Base-by-base conservation (phyloP, 192 early-diverging fungal species). In the Podila clonocystis region DNA sequence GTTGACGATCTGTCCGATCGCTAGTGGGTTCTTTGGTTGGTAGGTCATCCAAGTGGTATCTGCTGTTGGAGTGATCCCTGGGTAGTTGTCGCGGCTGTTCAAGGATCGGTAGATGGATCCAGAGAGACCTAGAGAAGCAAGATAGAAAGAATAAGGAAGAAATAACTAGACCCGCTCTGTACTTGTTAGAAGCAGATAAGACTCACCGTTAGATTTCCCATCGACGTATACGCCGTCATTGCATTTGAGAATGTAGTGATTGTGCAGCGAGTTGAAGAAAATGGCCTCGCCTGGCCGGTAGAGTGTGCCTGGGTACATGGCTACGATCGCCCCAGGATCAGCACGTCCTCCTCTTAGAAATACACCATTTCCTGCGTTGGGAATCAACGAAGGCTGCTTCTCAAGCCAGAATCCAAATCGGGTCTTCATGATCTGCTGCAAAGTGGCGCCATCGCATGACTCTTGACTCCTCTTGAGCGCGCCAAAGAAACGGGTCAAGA, bases 201-300 rank as follows among this genome's bases (percentile, higher is more conserved):
- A 48, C 82, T 72, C 17, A 55, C 52, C 52, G 9, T 68, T 75
- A 6, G 62, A 22, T 52, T 87, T 87, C 3, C 73, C 86, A 61
- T 87, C 86, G 17, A 87, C 70, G 63, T 58, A 85, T 26, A 85
- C n/a, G 0, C 86, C 84, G 62, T 87, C 86, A 24, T 83, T 67
- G 38, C 86, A 87, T 62, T 83, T 84, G 9, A 87, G 29, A 19
- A 87, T 87, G 65, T 87, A 87, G 11, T 82, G 75, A 33, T 87
- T 87, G 3, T 71, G 60, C 5, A 87, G 38, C 22, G 84, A 85
- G 12, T 72, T 82, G 64, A 87, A 78, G 15, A 87, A 68, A 2
- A 87, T 72, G 1, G 86, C 84, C 48, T 87, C 86, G 9, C 73
- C 77, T 9, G 86, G 84, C 11, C 69, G 33, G 62, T 85, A 87